phyloP scores from a whole-genome alignment of 495 filamentous ascomycete genomes.

The Penicillium roqueforti region DNA sequence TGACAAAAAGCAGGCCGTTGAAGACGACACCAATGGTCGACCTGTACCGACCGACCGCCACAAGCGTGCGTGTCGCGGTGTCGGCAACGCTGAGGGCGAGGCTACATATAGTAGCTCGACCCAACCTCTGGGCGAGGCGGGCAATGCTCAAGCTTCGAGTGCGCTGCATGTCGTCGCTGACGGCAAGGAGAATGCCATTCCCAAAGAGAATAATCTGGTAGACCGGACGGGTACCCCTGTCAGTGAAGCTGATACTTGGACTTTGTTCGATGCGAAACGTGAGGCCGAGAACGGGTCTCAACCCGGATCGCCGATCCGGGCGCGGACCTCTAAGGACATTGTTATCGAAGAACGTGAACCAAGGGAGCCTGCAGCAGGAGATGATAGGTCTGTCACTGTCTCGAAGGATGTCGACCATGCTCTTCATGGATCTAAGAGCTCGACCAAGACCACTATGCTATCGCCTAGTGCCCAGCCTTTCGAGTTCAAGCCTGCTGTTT shows the following conservation, averaged over 20 bases:
- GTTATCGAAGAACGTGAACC: slow-evolving; percentile 6
- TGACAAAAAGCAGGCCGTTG: slow-evolving; percentile 44
- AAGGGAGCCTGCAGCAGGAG: slow-evolving; percentile 10
- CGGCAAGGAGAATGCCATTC: slow-evolving; percentile 45
- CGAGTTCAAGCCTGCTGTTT: slow-evolving; percentile 52
- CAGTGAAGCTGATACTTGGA: slow-evolving; percentile 43
- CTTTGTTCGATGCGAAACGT: slow-evolving; percentile 40
- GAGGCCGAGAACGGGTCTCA: slow-evolving; percentile 37
- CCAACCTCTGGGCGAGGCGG: slow-evolving; percentile 40
- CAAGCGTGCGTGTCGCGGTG: slow-evolving; percentile 64
- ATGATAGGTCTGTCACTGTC: slow-evolving; percentile 3
- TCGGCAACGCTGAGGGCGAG: slow-evolving; percentile 60
- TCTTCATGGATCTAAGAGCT: slow-evolving; percentile 22
- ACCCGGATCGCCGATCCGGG: slow-evolving; percentile 26
- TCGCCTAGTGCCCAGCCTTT: slow-evolving; percentile 68
- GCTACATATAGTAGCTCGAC: slow-evolving; percentile 65
- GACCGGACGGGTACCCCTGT: slow-evolving; percentile 34
- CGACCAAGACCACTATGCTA: slow-evolving; percentile 35
- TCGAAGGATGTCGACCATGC: slow-evolving; percentile 15
- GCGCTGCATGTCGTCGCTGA: slow-evolving; percentile 30
- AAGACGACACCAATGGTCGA: slow-evolving; percentile 29
- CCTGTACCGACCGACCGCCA: slow-evolving; percentile 50
- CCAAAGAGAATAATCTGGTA: slow-evolving; percentile 25
- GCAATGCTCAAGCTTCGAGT: slow-evolving; percentile 31
- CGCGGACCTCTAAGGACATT: slow-evolving; percentile 17